Conservation (phyloP, 148 eudicot genomes). For the Chenopodium formosanum region DNA sequence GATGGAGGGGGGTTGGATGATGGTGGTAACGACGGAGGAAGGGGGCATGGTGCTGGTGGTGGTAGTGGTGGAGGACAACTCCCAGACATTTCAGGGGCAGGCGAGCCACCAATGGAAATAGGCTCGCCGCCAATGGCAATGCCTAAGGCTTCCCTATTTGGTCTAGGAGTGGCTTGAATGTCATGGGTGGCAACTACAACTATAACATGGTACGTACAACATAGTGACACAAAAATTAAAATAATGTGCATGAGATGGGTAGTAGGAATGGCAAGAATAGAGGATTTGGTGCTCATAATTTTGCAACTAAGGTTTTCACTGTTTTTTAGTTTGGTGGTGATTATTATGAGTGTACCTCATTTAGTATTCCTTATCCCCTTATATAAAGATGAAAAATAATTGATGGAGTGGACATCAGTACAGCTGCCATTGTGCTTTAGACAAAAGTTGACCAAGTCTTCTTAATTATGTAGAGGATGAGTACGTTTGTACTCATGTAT, state of each 20-base stretch:
- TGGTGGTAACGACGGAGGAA: background rate
- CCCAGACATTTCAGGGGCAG: background rate
- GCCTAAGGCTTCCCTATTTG: constrained; percentile 22
- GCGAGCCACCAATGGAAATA: constrained; percentile 9
- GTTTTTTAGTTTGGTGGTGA: no score
- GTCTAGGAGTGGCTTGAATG: background rate
- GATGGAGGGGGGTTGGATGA: background rate
- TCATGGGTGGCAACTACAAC: background rate
- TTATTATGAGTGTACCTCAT: background rate
- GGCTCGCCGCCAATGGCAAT: constrained; percentile 15
- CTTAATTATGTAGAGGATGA: no score
- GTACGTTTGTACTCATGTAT: no score
- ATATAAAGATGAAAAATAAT: background rate
- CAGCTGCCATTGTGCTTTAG: background rate
- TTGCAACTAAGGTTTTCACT: background rate
- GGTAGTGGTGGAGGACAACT: constrained; percentile 23
- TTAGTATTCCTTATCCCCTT: background rate
- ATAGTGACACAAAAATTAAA: background rate
- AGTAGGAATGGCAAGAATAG: background rate
- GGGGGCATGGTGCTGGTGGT: constrained; percentile 22
- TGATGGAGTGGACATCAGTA: background rate
- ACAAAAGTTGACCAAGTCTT: background rate
- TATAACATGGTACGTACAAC: constrained; percentile 7
- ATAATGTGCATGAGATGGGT: background rate
- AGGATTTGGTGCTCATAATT: background rate